Evolutionary conservation across 257 asterid genomes (phyloP), one percentile per base, ranked within the genome.

Genomic region (Dorcoceras hygrometricum): DNA sequence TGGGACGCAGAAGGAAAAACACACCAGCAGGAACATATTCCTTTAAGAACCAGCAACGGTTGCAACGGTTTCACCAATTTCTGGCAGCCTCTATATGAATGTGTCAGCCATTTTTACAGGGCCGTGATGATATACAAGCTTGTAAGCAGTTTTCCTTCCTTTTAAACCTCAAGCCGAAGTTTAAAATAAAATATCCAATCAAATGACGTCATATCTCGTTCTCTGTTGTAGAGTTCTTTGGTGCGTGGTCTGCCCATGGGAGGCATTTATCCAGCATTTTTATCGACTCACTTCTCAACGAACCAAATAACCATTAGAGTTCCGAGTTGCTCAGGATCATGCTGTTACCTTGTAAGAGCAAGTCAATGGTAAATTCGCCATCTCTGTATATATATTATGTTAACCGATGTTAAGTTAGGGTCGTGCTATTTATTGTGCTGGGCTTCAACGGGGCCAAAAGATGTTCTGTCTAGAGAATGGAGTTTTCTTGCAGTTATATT

Each of bases 51-150:
- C 78, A 80, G 71, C 70, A 77, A 43, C 84, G 77, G 77, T 84
- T 83, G 60, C 81, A 81, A 69, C 72, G 80, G 67, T 92, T 89
- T 63, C 85, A 70, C 72, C 77, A 79, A 73, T 82, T 77, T 62
- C 65, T 84, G 81, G 50, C 60, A 27, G 78, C 91, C 31, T 81
- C 79, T 43, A 77, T 23, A 53, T 62, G 61, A 69, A 57, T 31
- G 56, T 58, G 54, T 20, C 4, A 26, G 22, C 32, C 22, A 8
- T 16, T 73, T 58, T 51, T 69, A 66, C 65, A 63, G 69, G 55
- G 53, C 68, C 70, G 62, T 59, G 50, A 69, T 59, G 50, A 69
- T 46, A 4, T 46, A 16, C 54, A 4, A 46, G 22, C 54, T 14
- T 46, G 54, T 46, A 14, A 46, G 54, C 20, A 18, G 54, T 46